Evolutionary conservation across 495 filamentous ascomycete species (phyloP), one percentile per base, ranked within the genome.

Genomic region (Neurospora tetraspora): DNA sequence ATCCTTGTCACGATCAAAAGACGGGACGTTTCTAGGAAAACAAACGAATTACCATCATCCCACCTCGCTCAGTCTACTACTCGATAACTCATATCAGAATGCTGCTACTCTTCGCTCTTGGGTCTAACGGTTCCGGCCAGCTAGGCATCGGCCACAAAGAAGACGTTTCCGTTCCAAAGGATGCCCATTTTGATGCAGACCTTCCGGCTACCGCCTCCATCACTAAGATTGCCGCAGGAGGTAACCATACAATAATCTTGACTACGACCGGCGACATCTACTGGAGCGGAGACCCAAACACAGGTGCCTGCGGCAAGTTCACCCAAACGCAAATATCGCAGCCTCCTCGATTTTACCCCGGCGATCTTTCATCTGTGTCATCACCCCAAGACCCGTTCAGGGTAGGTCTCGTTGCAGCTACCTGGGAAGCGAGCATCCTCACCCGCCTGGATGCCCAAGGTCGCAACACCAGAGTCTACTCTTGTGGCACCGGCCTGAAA

Each of bases 101-200:
- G 84, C 69, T 81, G 20, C 75, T 78, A 68, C 83, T 97, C 59
- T 93, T 90, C 78, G 90, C 94, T n/a, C 89, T 97, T 74, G 96
- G 96, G 40, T 98, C 95, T 38, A 99, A 98, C 80, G 90, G 92
- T 43, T 92, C 90, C 8, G 93, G 93, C 70, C 96, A 99, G 78
- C 87, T 99, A 42, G 93, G 91, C 42, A 85, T 98, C 68, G 89
- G 89, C 31, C 91, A 94, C 80, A 85, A 81, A 61, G 86, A 93
- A 73, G 94, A 97, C 79, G 88, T 91, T 14, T 90, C 89, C 5
- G 80, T 83, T 0, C 93, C 94, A 5, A 86, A 89, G 68, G 81
- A 78, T 72, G 92, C 91, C 76, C 70, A 86, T 40, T 87, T 89
- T 74, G 75, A 12, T 69, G 4, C 42, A 71, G 61, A 38, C 18